Conservation (phyloP, 176 grass and related monocot species). For the Typha latifolia region DNA sequence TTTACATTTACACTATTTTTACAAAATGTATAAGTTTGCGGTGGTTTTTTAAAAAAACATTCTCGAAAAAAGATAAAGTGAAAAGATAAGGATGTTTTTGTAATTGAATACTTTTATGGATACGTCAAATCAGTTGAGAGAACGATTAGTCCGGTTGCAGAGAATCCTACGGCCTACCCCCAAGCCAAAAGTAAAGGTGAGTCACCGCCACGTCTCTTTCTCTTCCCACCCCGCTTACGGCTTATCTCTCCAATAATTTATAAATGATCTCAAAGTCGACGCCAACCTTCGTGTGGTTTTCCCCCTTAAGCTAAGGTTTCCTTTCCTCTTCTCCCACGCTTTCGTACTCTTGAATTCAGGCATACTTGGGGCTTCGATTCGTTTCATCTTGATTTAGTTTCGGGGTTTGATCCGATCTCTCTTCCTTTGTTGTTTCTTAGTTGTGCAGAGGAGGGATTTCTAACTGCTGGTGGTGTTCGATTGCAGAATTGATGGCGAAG, state of each 20-base stretch:
- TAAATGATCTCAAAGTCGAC: background rate
- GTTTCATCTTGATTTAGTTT: background rate
- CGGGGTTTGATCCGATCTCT: no score
- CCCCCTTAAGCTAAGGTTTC: background rate
- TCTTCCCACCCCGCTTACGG: background rate
- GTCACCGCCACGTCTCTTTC: background rate
- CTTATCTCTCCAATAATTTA: background rate
- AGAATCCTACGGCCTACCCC: no score
- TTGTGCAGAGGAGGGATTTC: no score
- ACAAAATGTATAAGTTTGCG: no score
- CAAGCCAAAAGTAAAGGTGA: background rate
- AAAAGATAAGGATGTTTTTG: no score
- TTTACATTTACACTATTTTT: no score
- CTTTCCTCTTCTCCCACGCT: background rate
- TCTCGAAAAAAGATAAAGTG: no score
- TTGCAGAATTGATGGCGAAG: slow-evolving; percentile 15
- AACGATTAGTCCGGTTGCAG: no score
- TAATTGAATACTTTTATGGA: no score
- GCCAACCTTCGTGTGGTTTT: background rate
- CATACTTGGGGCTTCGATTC: background rate
- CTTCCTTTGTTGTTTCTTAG: no score
- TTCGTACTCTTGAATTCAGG: background rate
- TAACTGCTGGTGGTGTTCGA: slow-evolving; percentile 2
- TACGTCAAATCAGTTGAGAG: no score
- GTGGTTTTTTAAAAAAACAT: no score